Evolutionary conservation across 768 basidiomycete genomes (phyloP).

Genomic region (Leucocoprinus birnbaumii): DNA sequence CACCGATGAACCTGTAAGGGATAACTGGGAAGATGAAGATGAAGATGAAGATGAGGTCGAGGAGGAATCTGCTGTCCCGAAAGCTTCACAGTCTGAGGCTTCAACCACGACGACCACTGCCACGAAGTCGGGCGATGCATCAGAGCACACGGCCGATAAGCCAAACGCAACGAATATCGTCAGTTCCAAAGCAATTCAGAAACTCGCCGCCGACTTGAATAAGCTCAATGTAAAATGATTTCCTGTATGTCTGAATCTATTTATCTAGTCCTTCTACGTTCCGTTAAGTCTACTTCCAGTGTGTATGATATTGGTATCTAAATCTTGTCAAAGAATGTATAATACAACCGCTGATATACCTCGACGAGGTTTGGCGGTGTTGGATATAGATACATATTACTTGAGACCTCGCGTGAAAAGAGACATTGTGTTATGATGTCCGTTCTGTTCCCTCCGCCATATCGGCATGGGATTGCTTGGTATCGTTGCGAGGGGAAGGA

Average conservation of each 20-base stretch:
- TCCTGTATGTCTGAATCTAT: constrained; percentile 19
- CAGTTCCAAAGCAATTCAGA: constrained; percentile 18
- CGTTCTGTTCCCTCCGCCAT: constrained; percentile 30
- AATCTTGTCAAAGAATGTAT: constrained; percentile 7
- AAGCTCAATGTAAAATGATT: constrained; percentile 55
- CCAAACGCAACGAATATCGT: constrained; percentile 14
- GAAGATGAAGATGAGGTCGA: too few species aligned
- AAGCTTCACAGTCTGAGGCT: constrained; percentile 22
- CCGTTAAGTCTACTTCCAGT: not conserved
- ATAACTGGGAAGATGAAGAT: constrained; percentile 79
- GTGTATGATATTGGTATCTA: not conserved
- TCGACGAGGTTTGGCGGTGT: not conserved
- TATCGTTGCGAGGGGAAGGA: constrained; percentile 23
- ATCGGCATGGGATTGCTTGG: constrained; percentile 27
- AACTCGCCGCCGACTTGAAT: constrained; percentile 48
- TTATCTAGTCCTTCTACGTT: constrained; percentile 19
- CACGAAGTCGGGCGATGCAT: constrained; percentile 16
- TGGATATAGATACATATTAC: constrained; percentile 4
- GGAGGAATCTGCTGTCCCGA: constrained; percentile 20
- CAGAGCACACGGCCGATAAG: constrained; percentile 6
- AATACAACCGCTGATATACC: constrained; percentile 11
- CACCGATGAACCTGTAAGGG: constrained; percentile 49
- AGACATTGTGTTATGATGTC: constrained; percentile 22
- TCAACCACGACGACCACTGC: constrained; percentile 14
- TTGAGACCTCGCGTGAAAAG: not conserved